Percentiles rank a stretch among this genome's conserved stretches.
Evolutionary conservation across 495 filamentous ascomycete genomes (phyloP).

Genomic region (Tuber umbilicatum): DNA sequence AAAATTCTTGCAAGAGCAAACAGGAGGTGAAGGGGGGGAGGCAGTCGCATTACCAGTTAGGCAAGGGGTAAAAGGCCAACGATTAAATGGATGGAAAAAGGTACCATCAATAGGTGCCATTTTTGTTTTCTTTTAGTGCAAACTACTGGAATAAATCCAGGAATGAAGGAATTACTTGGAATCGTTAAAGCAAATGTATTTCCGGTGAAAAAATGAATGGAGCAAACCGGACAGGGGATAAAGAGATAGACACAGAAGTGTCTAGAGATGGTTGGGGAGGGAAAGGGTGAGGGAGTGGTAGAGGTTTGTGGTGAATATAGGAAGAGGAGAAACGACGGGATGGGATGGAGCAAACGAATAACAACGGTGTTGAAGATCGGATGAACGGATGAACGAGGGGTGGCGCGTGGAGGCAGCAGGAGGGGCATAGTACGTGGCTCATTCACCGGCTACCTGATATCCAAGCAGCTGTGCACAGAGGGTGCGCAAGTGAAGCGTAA

Average conservation of each 20-base stretch:
- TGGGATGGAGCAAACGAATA: neutral
- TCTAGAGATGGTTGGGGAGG: neutral
- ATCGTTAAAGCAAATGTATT: neutral
- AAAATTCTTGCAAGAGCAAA: slow-evolving; percentile 26
- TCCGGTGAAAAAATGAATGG: neutral
- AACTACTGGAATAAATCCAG: neutral
- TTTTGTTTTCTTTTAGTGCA: neutral
- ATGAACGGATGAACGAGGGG: too few relatives aligned
- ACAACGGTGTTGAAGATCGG: too few relatives aligned
- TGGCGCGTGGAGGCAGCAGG: neutral
- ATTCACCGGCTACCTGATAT: neutral
- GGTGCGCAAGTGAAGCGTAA: slow-evolving; percentile 5
- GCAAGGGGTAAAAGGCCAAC: slow-evolving; percentile 38
- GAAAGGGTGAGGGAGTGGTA: neutral
- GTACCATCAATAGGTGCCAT: slow-evolving; percentile 34
- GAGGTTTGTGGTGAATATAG: neutral
- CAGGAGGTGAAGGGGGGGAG: slow-evolving; percentile 28
- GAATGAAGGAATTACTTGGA: neutral
- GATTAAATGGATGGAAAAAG: slow-evolving; percentile 35
- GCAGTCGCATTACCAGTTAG: slow-evolving; percentile 18
- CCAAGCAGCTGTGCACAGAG: neutral
- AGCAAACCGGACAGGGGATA: neutral
- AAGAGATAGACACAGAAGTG: neutral
- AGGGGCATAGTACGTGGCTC: slow-evolving; percentile 8
- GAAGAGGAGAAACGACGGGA: neutral